Conservation (phyloP, 2,329 filamentous ascomycete species). For the Arthroderma sp. region DNA sequence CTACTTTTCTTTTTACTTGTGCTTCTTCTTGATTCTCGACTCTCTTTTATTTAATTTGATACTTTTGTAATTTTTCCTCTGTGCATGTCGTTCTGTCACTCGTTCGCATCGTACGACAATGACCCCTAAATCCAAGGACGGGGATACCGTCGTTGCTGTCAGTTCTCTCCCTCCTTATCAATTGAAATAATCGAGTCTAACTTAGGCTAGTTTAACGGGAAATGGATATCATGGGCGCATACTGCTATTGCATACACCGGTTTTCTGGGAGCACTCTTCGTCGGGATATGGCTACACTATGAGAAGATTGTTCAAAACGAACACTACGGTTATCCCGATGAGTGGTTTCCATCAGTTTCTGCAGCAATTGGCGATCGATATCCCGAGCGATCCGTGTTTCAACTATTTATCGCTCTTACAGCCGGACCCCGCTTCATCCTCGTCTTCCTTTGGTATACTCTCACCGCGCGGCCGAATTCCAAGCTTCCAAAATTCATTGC, state of each 20-base stretch:
- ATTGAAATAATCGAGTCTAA: conserved; percentile 7
- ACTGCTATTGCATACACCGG: conserved; percentile 69
- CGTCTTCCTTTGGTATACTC: conserved; percentile 79
- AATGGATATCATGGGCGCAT: conserved; percentile 83
- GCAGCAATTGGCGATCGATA: conserved; percentile 96
- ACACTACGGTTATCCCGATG: conserved; percentile 82
- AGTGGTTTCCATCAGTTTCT: conserved; percentile 95
- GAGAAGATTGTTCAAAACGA: conserved; percentile 97
- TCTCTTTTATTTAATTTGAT: conserved; percentile 15
- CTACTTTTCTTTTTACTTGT: conserved; percentile 4
- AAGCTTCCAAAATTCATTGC: conserved; percentile 71
- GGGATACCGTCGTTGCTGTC: conserved; percentile 49
- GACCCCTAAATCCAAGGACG: conserved; percentile 49
- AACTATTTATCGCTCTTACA: conserved; percentile 92
- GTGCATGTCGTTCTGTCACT: conserved; percentile 9
- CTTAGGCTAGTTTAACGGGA: conserved; percentile 55
- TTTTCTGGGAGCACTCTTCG: conserved; percentile 72
- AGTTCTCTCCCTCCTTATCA: conserved; percentile 15
- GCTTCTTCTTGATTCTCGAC: conserved; percentile 9
- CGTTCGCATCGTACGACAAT: conserved; percentile 29
- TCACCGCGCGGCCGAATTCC: conserved; percentile 64
- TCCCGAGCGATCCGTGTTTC: conserved; percentile 91
- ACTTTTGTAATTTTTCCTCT: conserved; percentile 14
- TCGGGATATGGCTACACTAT: conserved; percentile 75
- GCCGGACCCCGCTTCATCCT: conserved; percentile 87